phyloP scores from a whole-genome alignment of 1,284 basidiomycete genomes.

The Ceratobasidium sp. region DNA sequence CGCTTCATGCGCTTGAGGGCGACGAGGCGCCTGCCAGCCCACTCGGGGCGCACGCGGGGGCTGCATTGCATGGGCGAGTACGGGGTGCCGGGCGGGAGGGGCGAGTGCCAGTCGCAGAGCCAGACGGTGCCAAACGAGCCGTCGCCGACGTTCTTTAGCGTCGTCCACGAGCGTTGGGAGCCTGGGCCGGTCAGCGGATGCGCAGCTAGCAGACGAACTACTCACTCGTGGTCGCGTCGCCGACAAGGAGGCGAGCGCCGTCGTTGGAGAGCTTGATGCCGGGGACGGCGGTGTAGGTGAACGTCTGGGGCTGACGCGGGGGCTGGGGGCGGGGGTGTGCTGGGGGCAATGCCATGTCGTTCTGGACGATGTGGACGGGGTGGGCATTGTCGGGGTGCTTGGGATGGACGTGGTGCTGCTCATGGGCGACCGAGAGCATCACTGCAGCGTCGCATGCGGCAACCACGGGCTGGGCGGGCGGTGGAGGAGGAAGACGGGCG shows the following conservation, averaged over 20 bases:
- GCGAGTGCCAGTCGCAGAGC: conserved; percentile 99
- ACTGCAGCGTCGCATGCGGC: conserved; percentile 8
- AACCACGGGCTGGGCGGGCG: conserved; percentile 7
- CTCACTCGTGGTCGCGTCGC: conserved; percentile 71
- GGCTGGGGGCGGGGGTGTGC: conserved; percentile 6
- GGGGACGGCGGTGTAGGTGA: conserved; percentile 57
- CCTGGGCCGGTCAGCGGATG: conserved; percentile 22
- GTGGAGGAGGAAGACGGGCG: not conserved
- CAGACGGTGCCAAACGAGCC: conserved; percentile 98
- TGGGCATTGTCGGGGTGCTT: not conserved
- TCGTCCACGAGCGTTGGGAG: conserved; percentile 54
- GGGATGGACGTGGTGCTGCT: conserved; percentile 18
- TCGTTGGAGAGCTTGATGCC: conserved; percentile 72
- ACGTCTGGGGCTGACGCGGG: conserved; percentile 25
- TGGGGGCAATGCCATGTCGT: conserved; percentile 37
- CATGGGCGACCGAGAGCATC: conserved; percentile 34
- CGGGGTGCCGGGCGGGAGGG: conserved; percentile 85
- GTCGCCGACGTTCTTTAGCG: conserved; percentile 90
- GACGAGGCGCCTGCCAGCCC: conserved; percentile 92
- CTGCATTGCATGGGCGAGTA: conserved; percentile 92
- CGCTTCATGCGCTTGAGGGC: conserved; percentile 99
- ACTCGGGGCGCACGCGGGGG: conserved; percentile 82
- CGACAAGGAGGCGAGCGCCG: conserved; percentile 70
- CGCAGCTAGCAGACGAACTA: conserved; percentile 46
- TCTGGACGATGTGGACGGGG: conserved; percentile 27